These are phyloP conservation scores for Aphanomyces invadans DNA, from an alignment of 352 stramenopile genomes.

Conservation along the genomic window DNA sequence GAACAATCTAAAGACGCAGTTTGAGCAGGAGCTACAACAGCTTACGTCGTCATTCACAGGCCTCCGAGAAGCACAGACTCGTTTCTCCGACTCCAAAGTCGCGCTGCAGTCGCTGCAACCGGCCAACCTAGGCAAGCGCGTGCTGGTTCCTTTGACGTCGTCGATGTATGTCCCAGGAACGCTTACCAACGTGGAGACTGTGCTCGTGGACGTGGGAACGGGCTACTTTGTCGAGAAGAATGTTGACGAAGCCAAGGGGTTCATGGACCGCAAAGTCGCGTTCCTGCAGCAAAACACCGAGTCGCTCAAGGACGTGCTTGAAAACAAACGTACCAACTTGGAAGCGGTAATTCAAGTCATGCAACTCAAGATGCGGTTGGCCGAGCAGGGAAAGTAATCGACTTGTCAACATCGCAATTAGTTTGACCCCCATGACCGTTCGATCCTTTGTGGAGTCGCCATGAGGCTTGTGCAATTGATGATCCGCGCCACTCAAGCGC, in stretches of 20 bases:
- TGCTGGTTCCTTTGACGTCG: conserved; percentile 93
- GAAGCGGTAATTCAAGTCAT: conserved; percentile 76
- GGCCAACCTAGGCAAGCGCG: conserved; percentile 59
- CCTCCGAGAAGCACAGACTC: conserved; percentile 64
- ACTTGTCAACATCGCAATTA: conserved; percentile 1
- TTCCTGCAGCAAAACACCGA: conserved; percentile 91
- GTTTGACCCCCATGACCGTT: no score
- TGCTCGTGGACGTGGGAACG: conserved; percentile 92
- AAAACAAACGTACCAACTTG: conserved; percentile 72
- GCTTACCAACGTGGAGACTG: conserved; percentile 74
- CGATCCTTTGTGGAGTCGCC: no score
- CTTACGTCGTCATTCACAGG: conserved; percentile 58
- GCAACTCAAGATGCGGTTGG: conserved; percentile 67
- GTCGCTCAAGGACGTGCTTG: conserved; percentile 84
- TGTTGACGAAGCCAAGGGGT: conserved; percentile 78
- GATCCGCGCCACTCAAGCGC: no score
- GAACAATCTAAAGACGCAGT: conserved; percentile 84
- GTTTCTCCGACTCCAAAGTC: conserved; percentile 74
- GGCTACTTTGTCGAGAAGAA: conserved; percentile 93
- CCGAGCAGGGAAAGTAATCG: conserved; percentile 8
- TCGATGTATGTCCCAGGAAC: conserved; percentile 91
- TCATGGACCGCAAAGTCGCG: conserved; percentile 89
- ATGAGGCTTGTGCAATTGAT: no score
- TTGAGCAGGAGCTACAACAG: conserved; percentile 79
- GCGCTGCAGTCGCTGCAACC: conserved; percentile 51